Conservation (phyloP, 2,329 filamentous ascomycete genomes). For the Macrophomina phaseolina region DNA sequence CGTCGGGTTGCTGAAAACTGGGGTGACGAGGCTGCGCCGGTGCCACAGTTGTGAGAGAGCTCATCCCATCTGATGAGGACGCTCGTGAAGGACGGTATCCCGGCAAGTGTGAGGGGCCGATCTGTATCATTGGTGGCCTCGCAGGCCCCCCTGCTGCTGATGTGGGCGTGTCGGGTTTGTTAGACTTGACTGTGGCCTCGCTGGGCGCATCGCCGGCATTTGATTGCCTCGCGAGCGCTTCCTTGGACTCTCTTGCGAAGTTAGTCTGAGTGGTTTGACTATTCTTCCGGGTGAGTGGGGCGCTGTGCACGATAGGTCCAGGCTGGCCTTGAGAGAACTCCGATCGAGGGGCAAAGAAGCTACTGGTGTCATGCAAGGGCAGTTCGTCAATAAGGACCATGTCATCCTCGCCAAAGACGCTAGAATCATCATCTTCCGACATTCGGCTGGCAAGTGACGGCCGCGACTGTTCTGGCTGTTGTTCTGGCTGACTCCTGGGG, state of each 20-base stretch:
- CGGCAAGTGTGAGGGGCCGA: conserved; percentile 55
- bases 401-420: conserved; percentile 27
- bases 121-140: conserved; percentile 48
- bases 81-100: conserved; percentile 53
- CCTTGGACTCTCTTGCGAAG: conserved; percentile 9
- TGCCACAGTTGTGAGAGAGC: conserved; percentile 43
- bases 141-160: conserved; percentile 31
- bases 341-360: conserved; percentile 9
- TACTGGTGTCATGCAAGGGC: conserved; percentile 20
- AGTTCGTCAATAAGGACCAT: conserved; percentile 27
- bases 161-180: conserved; percentile 13
- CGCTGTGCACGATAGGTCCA: conserved; percentile 10
- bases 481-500: conserved; percentile 20
- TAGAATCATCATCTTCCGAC: conserved; percentile 27
- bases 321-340: conserved; percentile 16
- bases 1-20: conserved; percentile 36
- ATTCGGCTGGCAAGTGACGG: conserved; percentile 10
- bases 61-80: conserved; percentile 53
- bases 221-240: conserved; percentile 8
- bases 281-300: conserved; percentile 21
- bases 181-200: neutral
- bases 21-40: conserved; percentile 39
- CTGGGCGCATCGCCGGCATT: neutral
- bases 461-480: conserved; percentile 9
- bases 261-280: conserved; percentile 13